phyloP scores from a whole-genome alignment of 1,284 basidiomycete species.

The Cerioporus squamosus region DNA sequence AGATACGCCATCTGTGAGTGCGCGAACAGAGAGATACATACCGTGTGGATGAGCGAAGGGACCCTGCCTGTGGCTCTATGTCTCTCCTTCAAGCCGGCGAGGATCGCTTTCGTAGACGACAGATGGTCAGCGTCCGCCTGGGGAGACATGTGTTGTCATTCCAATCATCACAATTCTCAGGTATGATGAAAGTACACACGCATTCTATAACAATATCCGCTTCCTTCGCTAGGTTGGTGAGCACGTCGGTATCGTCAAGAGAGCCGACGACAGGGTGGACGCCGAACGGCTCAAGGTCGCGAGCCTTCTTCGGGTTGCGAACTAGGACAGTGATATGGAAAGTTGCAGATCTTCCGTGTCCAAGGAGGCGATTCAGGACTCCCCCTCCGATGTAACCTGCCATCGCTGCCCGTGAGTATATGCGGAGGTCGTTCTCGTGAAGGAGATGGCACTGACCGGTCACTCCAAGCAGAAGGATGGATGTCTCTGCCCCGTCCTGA shows the following conservation, averaged over 20 bases:
- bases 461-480: background rate
- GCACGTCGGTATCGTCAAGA: background rate
- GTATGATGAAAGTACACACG: background rate
- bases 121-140: constrained; percentile 46
- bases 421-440: too few relatives aligned
- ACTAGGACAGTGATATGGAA: constrained; percentile 16
- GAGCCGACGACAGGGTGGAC: background rate
- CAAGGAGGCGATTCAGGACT: constrained; percentile 15
- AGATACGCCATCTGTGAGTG: too few relatives aligned
- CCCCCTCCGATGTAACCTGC: constrained; percentile 22
- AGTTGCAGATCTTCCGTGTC: background rate
- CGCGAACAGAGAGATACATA: constrained; percentile 27
- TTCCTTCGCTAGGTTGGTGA: background rate
- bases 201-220: constrained; percentile 5
- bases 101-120: constrained; percentile 12
- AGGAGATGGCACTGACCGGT: background rate
- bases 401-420: background rate
- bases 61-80: constrained; percentile 5
- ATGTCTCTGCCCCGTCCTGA: background rate
- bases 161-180: background rate
- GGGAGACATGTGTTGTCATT: constrained; percentile 1
- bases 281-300: background rate
- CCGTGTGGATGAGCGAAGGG: constrained; percentile 20
- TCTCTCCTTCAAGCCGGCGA: constrained; percentile 15
- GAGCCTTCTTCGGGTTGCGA: constrained; percentile 16